Percentiles rank a stretch among this genome's conserved stretches.
These are phyloP conservation scores for Neurospora cerealis DNA, from an alignment of 495 filamentous ascomycete genomes.

Conservation along the genomic window DNA sequence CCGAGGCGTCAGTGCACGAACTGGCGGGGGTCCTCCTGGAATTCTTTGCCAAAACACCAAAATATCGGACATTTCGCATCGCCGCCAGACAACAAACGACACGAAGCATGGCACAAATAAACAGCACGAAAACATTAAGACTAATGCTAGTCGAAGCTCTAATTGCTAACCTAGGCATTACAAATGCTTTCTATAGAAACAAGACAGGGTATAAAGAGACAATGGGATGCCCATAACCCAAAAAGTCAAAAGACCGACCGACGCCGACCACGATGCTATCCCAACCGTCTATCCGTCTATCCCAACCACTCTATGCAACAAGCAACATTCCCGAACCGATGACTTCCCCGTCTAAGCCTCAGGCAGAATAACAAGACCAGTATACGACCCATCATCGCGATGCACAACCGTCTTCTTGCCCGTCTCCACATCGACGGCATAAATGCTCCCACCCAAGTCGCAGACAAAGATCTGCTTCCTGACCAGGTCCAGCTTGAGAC, in stretches of 20 bases:
- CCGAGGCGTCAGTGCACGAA: not conserved
- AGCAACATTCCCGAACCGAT: not conserved
- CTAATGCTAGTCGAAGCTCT: not conserved
- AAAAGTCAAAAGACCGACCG: not conserved
- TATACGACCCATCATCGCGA: slow-evolving; percentile 4
- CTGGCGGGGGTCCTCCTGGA: not conserved
- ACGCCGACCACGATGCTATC: not conserved
- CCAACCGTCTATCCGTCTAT: not conserved
- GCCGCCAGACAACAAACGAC: not conserved
- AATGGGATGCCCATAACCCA: not conserved
- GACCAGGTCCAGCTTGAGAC: slow-evolving; percentile 31
- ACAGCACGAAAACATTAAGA: not conserved
- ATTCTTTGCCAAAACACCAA: not conserved
- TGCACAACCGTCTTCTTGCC: slow-evolving; percentile 17
- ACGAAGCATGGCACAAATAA: no score
- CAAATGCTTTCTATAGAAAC: not conserved
- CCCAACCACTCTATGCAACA: not conserved
- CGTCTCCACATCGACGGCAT: slow-evolving; percentile 28
- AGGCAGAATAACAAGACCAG: not conserved
- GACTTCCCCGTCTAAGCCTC: no score
- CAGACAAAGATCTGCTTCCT: slow-evolving; percentile 27
- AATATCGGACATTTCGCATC: not conserved
- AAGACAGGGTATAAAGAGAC: not conserved
- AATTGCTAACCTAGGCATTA: not conserved
- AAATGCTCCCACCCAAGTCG: slow-evolving; percentile 36